phyloP scores from a whole-genome alignment of 257 asterid species.

The Buddleja alternifolia region DNA sequence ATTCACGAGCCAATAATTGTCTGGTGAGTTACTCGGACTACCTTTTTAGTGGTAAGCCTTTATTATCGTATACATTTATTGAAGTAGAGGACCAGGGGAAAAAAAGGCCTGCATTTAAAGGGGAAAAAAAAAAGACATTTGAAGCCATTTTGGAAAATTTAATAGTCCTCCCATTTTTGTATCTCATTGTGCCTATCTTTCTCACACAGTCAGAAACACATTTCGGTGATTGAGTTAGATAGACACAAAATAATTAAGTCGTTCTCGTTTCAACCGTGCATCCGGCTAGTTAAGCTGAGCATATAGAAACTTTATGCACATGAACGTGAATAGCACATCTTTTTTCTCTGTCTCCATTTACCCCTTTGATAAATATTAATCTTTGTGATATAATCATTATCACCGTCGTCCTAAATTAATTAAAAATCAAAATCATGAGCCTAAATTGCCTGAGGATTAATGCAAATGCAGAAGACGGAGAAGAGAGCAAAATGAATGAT shows the following conservation, averaged over 20 bases:
- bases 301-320: not conserved
- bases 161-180: too few species aligned
- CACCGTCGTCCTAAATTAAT: not conserved
- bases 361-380: not conserved
- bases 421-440: not conserved
- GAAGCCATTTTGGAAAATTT: too few species aligned
- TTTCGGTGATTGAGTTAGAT: not conserved
- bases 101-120: too few species aligned
- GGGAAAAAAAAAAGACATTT: too few species aligned
- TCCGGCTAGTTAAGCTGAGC: too few species aligned
- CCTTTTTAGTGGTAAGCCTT: too few species aligned
- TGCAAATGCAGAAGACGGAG: conserved; percentile 17
- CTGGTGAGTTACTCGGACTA: too few species aligned
- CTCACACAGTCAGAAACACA: not conserved
- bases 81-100: too few species aligned
- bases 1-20: too few species aligned
- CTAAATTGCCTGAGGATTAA: conserved; percentile 8
- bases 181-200: not conserved
- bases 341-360: not conserved
- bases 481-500: not conserved
- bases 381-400: not conserved
- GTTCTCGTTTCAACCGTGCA: too few species aligned
- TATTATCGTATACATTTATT: too few species aligned
- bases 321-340: not conserved
- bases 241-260: not conserved